Evolutionary conservation across 495 filamentous ascomycete genomes (phyloP).

Genomic region (Chaetomidium leptoderma): DNA sequence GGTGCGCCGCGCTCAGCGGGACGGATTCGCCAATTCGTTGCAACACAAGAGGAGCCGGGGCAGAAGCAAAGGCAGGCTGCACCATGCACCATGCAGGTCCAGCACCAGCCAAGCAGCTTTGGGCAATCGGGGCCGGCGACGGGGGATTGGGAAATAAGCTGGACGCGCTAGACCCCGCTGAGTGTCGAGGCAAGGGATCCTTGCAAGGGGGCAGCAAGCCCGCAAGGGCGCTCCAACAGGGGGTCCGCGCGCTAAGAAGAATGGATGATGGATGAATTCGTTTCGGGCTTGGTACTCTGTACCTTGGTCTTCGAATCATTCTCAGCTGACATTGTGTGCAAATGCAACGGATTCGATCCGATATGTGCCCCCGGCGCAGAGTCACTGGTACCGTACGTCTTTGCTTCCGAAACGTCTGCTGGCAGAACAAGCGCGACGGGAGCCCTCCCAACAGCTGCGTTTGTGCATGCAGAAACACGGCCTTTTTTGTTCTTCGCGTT

Average conservation of each 20-base stretch:
- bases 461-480: not conserved
- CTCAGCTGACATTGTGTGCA: not conserved
- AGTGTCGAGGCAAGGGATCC: slow-evolving; percentile 23
- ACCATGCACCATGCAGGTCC: slow-evolving; percentile 20
- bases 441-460: not conserved
- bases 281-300: not conserved
- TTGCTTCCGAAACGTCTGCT: no score
- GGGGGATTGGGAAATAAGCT: slow-evolving; percentile 32
- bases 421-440: no score
- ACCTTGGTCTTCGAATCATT: not conserved
- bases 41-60: not conserved
- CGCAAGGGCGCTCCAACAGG: slow-evolving; percentile 15
- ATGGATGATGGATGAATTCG: not conserved
- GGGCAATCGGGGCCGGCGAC: slow-evolving; percentile 15
- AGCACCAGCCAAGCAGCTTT: slow-evolving; percentile 22
- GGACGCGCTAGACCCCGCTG: slow-evolving; percentile 22
- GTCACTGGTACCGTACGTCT: no score
- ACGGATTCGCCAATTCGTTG: slow-evolving; percentile 26
- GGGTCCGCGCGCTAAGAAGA: not conserved
- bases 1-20: slow-evolving; percentile 19
- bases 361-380: no score
- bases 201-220: slow-evolving; percentile 26
- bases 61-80: slow-evolving; percentile 18
- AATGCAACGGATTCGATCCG: not conserved
- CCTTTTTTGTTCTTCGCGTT: not conserved